Percentiles rank a stretch among this genome's conserved stretches.
phyloP scores from a whole-genome alignment of 371 early-diverging fungal genomes.

The Circinella minor region DNA sequence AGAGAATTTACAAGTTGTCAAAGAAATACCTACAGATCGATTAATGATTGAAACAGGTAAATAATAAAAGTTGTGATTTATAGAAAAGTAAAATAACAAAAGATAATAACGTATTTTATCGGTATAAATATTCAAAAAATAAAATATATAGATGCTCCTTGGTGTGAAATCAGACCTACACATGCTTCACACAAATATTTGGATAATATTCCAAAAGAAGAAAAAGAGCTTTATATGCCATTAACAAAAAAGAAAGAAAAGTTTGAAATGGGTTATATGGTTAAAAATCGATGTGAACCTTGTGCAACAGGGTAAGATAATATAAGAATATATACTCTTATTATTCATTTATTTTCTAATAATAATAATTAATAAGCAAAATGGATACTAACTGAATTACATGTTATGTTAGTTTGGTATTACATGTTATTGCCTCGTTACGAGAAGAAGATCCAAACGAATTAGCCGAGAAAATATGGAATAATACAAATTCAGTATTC shows the following conservation, averaged over 20 bases:
- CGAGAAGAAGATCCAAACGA: slow-evolving; percentile 50
- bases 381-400: not conserved
- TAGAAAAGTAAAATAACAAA: too few relatives aligned
- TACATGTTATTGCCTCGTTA: slow-evolving; percentile 63
- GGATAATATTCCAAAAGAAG: slow-evolving; percentile 32
- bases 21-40: slow-evolving; percentile 80
- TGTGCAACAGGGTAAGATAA: slow-evolving; percentile 69
- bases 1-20: slow-evolving; percentile 81
- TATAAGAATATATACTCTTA: not conserved
- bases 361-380: too few relatives aligned
- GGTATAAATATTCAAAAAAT: not conserved
- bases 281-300: slow-evolving; percentile 91
- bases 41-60: slow-evolving; percentile 92
- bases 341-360: not conserved
- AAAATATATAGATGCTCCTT: slow-evolving; percentile 80
- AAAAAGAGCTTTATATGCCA: slow-evolving; percentile 45
- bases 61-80: too few relatives aligned
- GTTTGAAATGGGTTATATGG: slow-evolving; percentile 71
- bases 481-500: slow-evolving; percentile 65
- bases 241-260: slow-evolving; percentile 74
- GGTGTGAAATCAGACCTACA: slow-evolving; percentile 93
- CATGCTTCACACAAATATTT: slow-evolving; percentile 80
- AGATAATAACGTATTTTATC: too few relatives aligned
- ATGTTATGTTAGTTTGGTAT: slow-evolving; percentile 53
- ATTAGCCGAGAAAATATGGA: slow-evolving; percentile 61